phyloP scores from a whole-genome alignment of 108 stramenopile genomes.

The Bacterosira constricta region DNA sequence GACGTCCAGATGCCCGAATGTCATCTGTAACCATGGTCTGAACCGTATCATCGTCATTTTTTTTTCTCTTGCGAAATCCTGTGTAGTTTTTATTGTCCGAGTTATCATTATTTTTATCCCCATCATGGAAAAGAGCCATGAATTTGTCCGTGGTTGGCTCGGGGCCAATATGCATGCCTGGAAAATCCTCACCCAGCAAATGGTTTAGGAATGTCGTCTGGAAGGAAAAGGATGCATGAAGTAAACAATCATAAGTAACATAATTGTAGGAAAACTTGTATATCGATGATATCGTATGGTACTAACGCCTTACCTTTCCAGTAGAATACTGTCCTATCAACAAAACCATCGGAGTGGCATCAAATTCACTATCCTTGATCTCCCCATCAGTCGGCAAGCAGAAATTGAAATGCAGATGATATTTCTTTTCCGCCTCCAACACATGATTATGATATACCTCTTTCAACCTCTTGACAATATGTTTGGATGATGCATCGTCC shows the following conservation, averaged over 20 bases:
- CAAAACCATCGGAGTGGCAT: slow-evolving; percentile 85
- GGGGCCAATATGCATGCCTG: slow-evolving; percentile 84
- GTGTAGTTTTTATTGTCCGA: neutral
- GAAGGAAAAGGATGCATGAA: neutral
- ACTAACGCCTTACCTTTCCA: slow-evolving; percentile 56
- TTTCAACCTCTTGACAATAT: slow-evolving; percentile 30
- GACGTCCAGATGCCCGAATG: slow-evolving; percentile 21
- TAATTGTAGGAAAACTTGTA: too few species aligned
- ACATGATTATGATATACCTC: slow-evolving; percentile 32
- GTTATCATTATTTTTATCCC: slow-evolving; percentile 17
- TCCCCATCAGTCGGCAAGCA: slow-evolving; percentile 48
- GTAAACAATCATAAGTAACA: too few species aligned
- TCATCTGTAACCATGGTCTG: slow-evolving; percentile 34
- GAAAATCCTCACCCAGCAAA: slow-evolving; percentile 61
- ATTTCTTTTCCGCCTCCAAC: slow-evolving; percentile 17
- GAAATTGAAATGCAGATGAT: slow-evolving; percentile 44
- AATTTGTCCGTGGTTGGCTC: slow-evolving; percentile 77
- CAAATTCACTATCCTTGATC: slow-evolving; percentile 72
- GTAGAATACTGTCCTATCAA: slow-evolving; percentile 88
- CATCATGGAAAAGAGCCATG: slow-evolving; percentile 55
- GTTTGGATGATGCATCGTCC: slow-evolving; percentile 23
- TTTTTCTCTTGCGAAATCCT: slow-evolving; percentile 20
- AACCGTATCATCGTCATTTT: neutral
- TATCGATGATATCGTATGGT: too few species aligned
- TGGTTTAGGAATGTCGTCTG: slow-evolving; percentile 63